Conservation (phyloP, 495 filamentous ascomycete species). For the Penicillium daleae region DNA sequence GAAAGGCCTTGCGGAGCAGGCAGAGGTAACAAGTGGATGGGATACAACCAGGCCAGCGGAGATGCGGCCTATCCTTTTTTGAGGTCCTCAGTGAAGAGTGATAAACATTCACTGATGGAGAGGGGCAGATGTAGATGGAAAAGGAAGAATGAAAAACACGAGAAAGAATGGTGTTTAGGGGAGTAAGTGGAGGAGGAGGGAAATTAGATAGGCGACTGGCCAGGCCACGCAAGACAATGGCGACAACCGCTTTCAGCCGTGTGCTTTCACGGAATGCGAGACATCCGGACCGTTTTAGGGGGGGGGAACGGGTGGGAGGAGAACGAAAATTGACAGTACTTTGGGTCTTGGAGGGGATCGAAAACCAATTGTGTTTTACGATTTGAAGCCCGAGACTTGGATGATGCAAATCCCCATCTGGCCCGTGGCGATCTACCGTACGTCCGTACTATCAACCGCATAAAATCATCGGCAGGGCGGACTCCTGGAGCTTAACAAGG, state of each 20-base stretch:
- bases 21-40: slow-evolving; percentile 14
- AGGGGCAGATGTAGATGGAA: slow-evolving; percentile 1
- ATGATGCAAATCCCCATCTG: slow-evolving; percentile 9
- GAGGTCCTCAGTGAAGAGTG: slow-evolving; percentile 1
- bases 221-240: slow-evolving; percentile 33
- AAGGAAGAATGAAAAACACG: slow-evolving; percentile 4
- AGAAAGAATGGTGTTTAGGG: background rate
- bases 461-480: background rate
- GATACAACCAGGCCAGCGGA: slow-evolving; percentile 12
- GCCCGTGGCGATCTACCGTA: background rate
- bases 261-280: slow-evolving; percentile 29
- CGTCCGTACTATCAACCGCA: background rate
- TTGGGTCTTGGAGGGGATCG: no score
- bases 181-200: slow-evolving; percentile 3
- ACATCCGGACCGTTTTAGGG: slow-evolving; percentile 16
- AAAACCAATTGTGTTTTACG: background rate
- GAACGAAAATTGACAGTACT: no score
- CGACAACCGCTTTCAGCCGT: slow-evolving; percentile 34
- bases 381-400: background rate
- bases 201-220: slow-evolving; percentile 8
- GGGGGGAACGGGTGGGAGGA: no score
- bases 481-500: background rate
- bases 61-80: slow-evolving; percentile 14
- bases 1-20: slow-evolving; percentile 12
- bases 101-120: slow-evolving; percentile 11